Evolutionary conservation across 2,329 filamentous ascomycete species (phyloP), one percentile per base, ranked within the genome.

Genomic region (Phialemonium atrogriseum): DNA sequence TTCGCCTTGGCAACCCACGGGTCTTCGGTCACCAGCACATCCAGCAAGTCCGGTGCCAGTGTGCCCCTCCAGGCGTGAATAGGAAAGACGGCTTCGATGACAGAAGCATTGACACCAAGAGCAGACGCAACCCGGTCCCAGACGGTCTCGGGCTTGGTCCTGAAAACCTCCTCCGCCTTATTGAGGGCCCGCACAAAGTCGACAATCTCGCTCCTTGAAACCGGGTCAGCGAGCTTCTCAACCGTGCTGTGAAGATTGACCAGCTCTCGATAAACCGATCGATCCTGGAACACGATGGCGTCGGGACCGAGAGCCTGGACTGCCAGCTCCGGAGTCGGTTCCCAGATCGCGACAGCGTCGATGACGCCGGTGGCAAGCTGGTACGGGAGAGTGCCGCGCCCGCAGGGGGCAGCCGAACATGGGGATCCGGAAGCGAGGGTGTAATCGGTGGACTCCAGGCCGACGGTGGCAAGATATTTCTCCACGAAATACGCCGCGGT

Each of bases 281-380:
- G 33, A 33, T 38, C 31, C 23, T 38, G 36, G 25, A 38, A 35
- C 10, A 32, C 28, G 9, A 38, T 27, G 9, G 30, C 33, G 22
- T 35, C 17, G 10, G 28, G 24, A 21, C 33, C 32, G 7, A 38
- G 30, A 6, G 29, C 29, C 10, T 31, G 17, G 13, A 29, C 12
- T 9, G 29, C 33, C 10, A 38, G 33, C 30, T 38, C 26, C 7
- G 30, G 20, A 2, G 32, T 26, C 16, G 28, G 24, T 30, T 38
- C 36, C 36, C 36, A 38, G 5, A 38, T 25, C 9, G 27, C 36
- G 22, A 36, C 24, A 30, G 36, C 36, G 26, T 38, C 36, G 28
- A 38, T 32, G 21, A 24, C 13, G 21, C 36, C 33, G 13, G 5
- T 10, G 10, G 20, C 16, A 11, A 38, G 25, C 30, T 20, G 27